phyloP scores from a whole-genome alignment of 106 monocot species.

The Dactylorhiza incarnata region DNA sequence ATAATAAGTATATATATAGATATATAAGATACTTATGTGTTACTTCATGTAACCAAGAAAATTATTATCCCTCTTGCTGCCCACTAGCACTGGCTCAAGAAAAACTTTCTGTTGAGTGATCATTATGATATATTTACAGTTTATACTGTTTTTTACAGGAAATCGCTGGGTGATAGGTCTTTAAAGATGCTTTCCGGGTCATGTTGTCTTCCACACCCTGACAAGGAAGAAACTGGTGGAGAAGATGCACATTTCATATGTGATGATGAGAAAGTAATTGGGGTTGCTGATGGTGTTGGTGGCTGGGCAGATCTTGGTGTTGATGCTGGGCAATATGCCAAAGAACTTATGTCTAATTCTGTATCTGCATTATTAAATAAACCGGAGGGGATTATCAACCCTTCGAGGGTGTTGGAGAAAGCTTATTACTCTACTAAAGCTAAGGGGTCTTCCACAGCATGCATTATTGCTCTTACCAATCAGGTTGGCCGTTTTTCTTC shows the following conservation, averaged over 20 bases:
- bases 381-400: constrained; percentile 53
- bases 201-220: constrained; percentile 66
- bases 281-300: constrained; percentile 76
- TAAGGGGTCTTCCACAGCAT: constrained; percentile 71
- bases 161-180: constrained; percentile 31
- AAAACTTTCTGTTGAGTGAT: not conserved
- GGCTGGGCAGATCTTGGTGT: constrained; percentile 71
- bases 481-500: constrained; percentile 15
- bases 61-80: not conserved
- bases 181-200: constrained; percentile 67
- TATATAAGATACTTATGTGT: not conserved
- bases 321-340: constrained; percentile 60
- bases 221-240: constrained; percentile 65
- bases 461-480: constrained; percentile 62
- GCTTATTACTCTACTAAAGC: constrained; percentile 55
- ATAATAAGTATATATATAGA: too few species aligned
- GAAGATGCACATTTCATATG: constrained; percentile 75
- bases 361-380: constrained; percentile 54
- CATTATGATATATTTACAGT: not conserved
- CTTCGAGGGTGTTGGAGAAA: constrained; percentile 64
- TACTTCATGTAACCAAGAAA: not conserved
- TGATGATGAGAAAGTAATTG: constrained; percentile 52
- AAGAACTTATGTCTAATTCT: constrained; percentile 66
- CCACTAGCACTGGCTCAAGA: not conserved
- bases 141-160: constrained; percentile 13